A percentile compares a stretch with the other conserved stretches of the same genome.
These are phyloP conservation scores for Austroboletus olivaceoglutinosus DNA, from an alignment of 1,284 basidiomycete genomes.

Conservation along the genomic window DNA sequence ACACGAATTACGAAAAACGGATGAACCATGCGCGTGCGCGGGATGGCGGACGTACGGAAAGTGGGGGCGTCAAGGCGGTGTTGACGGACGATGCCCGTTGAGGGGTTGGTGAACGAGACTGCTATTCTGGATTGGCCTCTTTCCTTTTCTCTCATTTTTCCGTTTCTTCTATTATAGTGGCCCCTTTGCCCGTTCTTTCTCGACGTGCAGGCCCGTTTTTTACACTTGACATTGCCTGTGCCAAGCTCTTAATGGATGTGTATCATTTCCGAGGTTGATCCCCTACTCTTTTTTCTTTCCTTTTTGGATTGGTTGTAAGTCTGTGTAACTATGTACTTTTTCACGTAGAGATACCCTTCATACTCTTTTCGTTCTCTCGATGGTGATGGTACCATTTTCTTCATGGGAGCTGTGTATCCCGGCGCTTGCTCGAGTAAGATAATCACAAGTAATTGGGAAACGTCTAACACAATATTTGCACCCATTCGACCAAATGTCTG, in stretches of 20 bases:
- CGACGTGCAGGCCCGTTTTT: constrained; percentile 5
- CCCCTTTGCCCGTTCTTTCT: constrained; percentile 8
- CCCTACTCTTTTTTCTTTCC: neutral
- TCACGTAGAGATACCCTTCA: constrained; percentile 25
- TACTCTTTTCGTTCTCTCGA: neutral
- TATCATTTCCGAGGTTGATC: constrained; percentile 11
- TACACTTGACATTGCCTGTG: constrained; percentile 9
- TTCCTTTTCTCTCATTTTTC: constrained; percentile 5
- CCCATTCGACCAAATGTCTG: neutral
- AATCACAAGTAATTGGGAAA: too few species aligned
- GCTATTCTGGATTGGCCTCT: constrained; percentile 6
- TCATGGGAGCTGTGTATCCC: too few species aligned
- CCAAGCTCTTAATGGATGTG: constrained; percentile 21
- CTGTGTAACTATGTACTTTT: constrained; percentile 23
- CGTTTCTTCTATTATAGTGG: constrained; percentile 12
- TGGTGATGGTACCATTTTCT: neutral
- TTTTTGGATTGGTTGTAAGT: constrained; percentile 18
- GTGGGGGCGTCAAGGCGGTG: constrained; percentile 73
- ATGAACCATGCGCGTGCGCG: constrained; percentile 69
- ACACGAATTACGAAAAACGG: constrained; percentile 39
- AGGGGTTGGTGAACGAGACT: constrained; percentile 17
- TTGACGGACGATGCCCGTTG: constrained; percentile 41
- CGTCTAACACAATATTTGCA: neutral
- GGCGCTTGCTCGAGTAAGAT: too few species aligned
- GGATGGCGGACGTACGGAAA: constrained; percentile 77